Base-by-base conservation (phyloP, 257 asterid genomes). In the Solanum okadae region DNA sequence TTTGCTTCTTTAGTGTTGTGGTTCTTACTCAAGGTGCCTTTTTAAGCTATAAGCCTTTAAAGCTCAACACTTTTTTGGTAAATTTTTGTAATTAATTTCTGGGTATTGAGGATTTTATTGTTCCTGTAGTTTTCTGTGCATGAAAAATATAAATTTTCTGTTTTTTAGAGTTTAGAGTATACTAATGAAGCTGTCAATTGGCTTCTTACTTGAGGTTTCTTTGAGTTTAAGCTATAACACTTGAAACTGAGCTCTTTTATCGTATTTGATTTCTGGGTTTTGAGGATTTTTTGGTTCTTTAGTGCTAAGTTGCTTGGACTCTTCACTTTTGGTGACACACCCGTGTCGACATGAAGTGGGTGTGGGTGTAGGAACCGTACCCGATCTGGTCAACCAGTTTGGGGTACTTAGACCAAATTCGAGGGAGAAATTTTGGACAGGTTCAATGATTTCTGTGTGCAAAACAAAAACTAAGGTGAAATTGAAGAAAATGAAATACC, bases 21-120 rank as follows among this genome's bases (percentile, higher is more conserved):
- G 65, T 94, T 40, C 95, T 94, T 44, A 92, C 94, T 86, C 98
- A 93, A 94, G 98, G 44, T 72, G 15, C 6, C 38, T 70, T 22
- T 71, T 34, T 8, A 72, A 72, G 3, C 46, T 72, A 34, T 34
- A 34, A 72, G 1, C 27, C 46, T 10, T 40, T n/a, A 23, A 77
- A 77, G 4, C 35, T 77, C 22, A 40, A 25, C 8, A 3, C n/a
- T 16, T 33, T 31, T 31, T 0, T 68, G 76, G 71, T 63, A 63
- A 63, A 23, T n/a, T 77, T 76, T 76, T 3, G 33, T 76, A 76
- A 23, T 79, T 44, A 18, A 16, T 27, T 79, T 25, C 40, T 42
- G 35, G 59, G 5, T 78, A 7, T 78, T 78, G 34, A 56, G 35
- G n/a, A 29, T 31, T 70, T 70, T 68, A 14, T 70, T 29, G 77